phyloP scores from a whole-genome alignment of 2,329 filamentous ascomycete genomes.

The Tolypocladium sp. region DNA sequence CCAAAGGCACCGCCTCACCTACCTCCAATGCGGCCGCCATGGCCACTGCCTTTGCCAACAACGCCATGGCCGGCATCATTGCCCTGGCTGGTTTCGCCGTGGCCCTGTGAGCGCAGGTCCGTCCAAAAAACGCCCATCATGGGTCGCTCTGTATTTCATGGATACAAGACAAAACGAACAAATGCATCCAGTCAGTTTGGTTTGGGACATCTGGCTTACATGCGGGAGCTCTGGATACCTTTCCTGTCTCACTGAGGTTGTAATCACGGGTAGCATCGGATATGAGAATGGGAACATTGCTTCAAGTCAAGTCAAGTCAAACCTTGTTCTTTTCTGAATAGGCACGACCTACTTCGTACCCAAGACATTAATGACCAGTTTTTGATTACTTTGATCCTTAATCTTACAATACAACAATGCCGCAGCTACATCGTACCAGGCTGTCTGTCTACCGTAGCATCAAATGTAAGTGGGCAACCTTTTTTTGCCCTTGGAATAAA shows the following conservation, averaged over 20 bases:
- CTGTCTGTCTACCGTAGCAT: conserved; percentile 7
- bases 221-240: too few species aligned
- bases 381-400: conserved; percentile 1
- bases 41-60: conserved; percentile 10
- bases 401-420: conserved; percentile 9
- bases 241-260: background rate
- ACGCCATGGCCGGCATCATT: conserved; percentile 9
- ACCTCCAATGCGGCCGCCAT: conserved; percentile 12
- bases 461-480: conserved; percentile 5
- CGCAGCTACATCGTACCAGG: conserved; percentile 5
- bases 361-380: background rate
- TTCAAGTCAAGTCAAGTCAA: background rate
- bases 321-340: too few species aligned
- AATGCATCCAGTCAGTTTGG: background rate
- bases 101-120: conserved; percentile 3
- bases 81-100: conserved; percentile 11
- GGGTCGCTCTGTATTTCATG: too few species aligned
- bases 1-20: background rate
- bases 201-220: too few species aligned
- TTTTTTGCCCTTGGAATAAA: background rate
- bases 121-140: background rate
- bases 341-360: too few species aligned
- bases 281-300: background rate
- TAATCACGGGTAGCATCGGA: too few species aligned
- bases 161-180: too few species aligned